Percentiles rank a stretch among this genome's conserved stretches.
Evolutionary conservation across 1,284 basidiomycete species (phyloP).

Genomic region (Marasmius fiardii): DNA sequence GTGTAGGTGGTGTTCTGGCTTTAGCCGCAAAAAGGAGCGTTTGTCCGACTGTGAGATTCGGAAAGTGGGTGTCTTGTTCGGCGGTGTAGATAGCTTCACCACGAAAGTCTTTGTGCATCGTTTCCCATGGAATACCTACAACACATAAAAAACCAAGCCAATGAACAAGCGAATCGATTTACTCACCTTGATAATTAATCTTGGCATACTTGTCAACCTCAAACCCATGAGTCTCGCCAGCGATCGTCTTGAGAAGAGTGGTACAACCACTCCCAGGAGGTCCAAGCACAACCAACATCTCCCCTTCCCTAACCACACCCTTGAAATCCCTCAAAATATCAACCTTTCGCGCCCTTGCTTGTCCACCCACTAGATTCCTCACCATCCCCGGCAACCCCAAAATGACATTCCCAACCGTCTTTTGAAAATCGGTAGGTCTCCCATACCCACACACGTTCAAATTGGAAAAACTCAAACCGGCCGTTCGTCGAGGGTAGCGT

Average conservation of each 20-base stretch:
- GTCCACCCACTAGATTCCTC: conserved; percentile 26
- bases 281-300: conserved; percentile 56
- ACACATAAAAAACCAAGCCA: not conserved
- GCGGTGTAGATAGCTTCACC: conserved; percentile 21
- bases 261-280: conserved; percentile 50
- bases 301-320: conserved; percentile 27
- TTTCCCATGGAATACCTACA: conserved; percentile 32
- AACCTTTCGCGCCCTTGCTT: conserved; percentile 32
- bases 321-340: conserved; percentile 42
- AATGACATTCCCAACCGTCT: conserved; percentile 39
- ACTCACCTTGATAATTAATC: conserved; percentile 49
- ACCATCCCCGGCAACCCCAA: conserved; percentile 27
- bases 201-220: conserved; percentile 40
- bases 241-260: conserved; percentile 52
- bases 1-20: conserved; percentile 40
- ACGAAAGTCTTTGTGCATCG: conserved; percentile 38
- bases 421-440: conserved; percentile 41
- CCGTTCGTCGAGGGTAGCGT: conserved; percentile 26
- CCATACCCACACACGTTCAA: conserved; percentile 41
- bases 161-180: not conserved
- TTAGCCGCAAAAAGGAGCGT: conserved; percentile 49
- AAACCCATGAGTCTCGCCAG: conserved; percentile 48
- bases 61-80: conserved; percentile 51
- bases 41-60: conserved; percentile 57
- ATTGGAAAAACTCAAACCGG: conserved; percentile 41